These are phyloP conservation scores for Jamesozyma piceae DNA, from an alignment of 805 yeast genomes.

Conservation along the genomic window DNA sequence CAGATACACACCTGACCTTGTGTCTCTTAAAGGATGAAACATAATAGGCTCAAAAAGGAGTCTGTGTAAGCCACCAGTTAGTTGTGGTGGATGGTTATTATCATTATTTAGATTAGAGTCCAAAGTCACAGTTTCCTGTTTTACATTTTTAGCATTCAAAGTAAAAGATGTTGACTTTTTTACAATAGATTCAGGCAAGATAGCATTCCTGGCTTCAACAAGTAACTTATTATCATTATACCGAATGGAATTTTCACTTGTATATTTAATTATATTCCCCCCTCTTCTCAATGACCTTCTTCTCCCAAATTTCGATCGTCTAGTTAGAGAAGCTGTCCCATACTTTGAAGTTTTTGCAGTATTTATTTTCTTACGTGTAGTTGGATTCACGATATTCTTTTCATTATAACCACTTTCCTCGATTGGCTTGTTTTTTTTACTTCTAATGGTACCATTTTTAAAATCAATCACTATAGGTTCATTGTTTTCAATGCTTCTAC, in stretches of 20 bases:
- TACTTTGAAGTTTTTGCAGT: background rate
- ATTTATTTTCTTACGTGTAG: background rate
- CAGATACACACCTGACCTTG: constrained; percentile 64
- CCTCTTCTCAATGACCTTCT: background rate
- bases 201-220: background rate
- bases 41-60: constrained; percentile 69
- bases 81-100: constrained; percentile 34
- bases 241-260: background rate
- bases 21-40: constrained; percentile 68
- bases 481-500: background rate
- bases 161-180: constrained; percentile 2
- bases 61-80: constrained; percentile 59
- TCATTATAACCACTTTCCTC: background rate
- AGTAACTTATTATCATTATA: background rate
- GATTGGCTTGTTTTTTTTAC: background rate
- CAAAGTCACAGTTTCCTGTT: constrained; percentile 10
- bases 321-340: background rate
- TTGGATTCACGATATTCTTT: background rate
- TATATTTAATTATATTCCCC: background rate
- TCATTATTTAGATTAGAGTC: constrained; percentile 1
- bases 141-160: constrained; percentile 3
- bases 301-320: background rate
- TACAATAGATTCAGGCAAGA: background rate
- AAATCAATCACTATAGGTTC: background rate
- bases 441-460: background rate